phyloP scores from a whole-genome alignment of 805 yeast genomes.

The Kazachstania bromeliacearum region DNA sequence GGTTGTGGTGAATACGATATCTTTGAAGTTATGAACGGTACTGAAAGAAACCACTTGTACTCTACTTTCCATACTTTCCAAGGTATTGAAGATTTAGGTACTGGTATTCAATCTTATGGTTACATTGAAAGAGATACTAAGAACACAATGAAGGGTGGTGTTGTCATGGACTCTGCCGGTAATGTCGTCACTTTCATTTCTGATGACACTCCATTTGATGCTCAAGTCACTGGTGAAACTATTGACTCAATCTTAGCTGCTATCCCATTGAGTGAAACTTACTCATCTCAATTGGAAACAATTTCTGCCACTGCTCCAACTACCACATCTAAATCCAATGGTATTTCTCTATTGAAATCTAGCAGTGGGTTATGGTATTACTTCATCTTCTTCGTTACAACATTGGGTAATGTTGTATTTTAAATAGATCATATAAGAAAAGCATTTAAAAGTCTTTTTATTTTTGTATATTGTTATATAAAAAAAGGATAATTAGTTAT shows the following conservation, averaged over 20 bases:
- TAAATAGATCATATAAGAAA: constrained; percentile 3
- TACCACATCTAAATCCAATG: constrained; percentile 19
- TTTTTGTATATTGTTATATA: background rate
- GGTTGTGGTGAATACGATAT: constrained; percentile 78
- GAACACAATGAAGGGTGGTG: constrained; percentile 59
- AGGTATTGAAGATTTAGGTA: constrained; percentile 46
- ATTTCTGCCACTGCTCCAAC: constrained; percentile 33
- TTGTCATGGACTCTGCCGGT: constrained; percentile 54
- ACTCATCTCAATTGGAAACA: constrained; percentile 24
- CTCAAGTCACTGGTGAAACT: constrained; percentile 35
- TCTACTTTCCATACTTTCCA: constrained; percentile 71
- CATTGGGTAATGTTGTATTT: constrained; percentile 17
- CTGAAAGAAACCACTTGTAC: constrained; percentile 46
- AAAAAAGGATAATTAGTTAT: background rate
- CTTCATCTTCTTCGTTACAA: constrained; percentile 16
- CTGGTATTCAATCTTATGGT: constrained; percentile 50
- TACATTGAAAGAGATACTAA: constrained; percentile 45
- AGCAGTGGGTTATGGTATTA: constrained; percentile 22
- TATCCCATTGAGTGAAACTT: constrained; percentile 23
- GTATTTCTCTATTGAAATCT: constrained; percentile 11
- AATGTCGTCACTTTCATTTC: constrained; percentile 52
- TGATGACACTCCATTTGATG: constrained; percentile 41
- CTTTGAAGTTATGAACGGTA: constrained; percentile 61
- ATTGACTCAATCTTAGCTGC: constrained; percentile 38
- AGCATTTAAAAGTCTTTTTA: too few relatives aligned